Evolutionary conservation across 257 asterid species (phyloP).

Genomic region (Solanum pimpinellifolium): DNA sequence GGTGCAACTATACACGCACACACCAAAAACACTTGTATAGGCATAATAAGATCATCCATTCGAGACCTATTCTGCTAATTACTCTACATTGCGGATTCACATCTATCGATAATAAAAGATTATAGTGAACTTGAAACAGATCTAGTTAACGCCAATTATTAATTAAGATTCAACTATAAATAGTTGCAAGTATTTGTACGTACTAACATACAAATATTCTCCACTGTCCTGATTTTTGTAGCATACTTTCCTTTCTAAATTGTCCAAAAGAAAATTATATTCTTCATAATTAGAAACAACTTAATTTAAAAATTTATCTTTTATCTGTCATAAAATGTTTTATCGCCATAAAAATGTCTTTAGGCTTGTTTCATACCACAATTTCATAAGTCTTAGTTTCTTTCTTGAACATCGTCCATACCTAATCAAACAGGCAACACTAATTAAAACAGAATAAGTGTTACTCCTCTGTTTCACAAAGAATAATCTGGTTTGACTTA

Average conservation of each 20-base stretch:
- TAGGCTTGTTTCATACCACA: not conserved
- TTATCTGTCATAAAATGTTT: not conserved
- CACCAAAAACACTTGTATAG: not conserved
- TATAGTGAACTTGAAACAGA: not conserved
- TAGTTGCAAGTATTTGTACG: not conserved
- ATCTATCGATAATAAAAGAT: not conserved
- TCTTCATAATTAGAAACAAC: not conserved
- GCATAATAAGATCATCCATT: not conserved
- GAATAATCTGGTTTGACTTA: no score
- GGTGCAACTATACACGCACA: no score
- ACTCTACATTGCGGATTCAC: not conserved
- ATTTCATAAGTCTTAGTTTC: not conserved
- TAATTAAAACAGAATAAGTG: not conserved
- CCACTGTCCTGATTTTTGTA: not conserved
- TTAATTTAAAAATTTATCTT: not conserved
- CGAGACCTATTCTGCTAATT: not conserved
- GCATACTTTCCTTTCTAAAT: not conserved
- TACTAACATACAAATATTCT: no score
- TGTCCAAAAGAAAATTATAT: not conserved
- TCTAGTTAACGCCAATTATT: not conserved
- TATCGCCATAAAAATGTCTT: not conserved
- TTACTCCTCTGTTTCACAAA: no score
- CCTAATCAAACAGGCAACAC: not conserved
- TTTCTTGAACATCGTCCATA: not conserved
- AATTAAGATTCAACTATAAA: not conserved